These are phyloP conservation scores for Perkinsus chesapeaki DNA, from an alignment of 169 alveolate genomes.

Conservation along the genomic window DNA sequence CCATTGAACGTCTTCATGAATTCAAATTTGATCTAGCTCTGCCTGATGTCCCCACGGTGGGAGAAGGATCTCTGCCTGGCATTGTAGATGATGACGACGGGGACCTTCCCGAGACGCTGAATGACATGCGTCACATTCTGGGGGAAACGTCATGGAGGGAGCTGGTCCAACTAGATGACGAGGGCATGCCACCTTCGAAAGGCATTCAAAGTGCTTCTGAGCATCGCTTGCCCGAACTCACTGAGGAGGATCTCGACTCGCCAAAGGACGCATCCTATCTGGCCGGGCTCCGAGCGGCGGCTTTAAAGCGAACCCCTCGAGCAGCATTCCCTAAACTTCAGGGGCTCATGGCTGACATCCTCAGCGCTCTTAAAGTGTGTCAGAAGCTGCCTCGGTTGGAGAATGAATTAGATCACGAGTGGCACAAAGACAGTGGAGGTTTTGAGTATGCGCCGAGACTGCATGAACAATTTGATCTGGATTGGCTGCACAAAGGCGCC, in stretches of 20 bases:
- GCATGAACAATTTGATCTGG: background rate
- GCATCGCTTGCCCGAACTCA: background rate
- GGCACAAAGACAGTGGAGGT: background rate
- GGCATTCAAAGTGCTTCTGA: too few species aligned
- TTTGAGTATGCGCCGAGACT: background rate
- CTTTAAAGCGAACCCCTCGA: background rate
- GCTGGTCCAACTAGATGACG: background rate
- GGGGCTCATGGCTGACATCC: background rate
- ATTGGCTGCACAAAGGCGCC: background rate
- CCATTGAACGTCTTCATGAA: background rate
- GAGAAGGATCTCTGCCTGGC: background rate
- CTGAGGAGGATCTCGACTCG: background rate
- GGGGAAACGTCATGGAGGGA: background rate
- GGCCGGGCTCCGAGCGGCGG: background rate
- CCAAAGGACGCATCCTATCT: background rate
- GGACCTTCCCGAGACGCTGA: background rate
- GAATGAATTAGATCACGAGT: background rate
- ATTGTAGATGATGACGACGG: background rate
- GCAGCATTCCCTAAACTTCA: background rate
- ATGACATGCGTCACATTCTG: background rate
- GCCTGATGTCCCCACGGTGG: background rate
- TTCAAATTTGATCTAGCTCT: background rate
- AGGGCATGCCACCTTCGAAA: background rate
- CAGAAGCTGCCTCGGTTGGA: background rate
- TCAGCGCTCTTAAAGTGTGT: background rate